Conservation (phyloP, 2,329 filamentous ascomycete genomes). For the Trichoderma breve region DNA sequence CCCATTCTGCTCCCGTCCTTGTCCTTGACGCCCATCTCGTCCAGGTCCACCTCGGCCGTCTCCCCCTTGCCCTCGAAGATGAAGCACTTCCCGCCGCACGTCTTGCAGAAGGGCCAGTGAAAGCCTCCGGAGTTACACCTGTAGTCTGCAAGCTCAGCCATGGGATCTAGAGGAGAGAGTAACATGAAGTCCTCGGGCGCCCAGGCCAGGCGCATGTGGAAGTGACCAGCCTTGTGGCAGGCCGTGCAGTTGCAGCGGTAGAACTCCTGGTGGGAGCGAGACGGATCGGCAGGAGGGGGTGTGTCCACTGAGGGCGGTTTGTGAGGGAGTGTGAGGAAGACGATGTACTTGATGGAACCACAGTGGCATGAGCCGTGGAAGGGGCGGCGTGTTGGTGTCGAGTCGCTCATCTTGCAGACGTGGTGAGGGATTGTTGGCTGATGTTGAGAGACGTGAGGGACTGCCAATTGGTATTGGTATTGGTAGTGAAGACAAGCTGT, state of each 20-base stretch:
- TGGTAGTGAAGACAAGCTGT: background rate
- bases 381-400: background rate
- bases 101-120: constrained; percentile 5
- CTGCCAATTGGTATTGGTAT: background rate
- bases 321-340: constrained; percentile 7
- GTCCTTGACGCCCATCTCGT: constrained; percentile 2
- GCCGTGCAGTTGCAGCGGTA: constrained; percentile 8
- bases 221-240: constrained; percentile 8
- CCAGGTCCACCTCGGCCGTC: constrained; percentile 4
- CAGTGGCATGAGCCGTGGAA: constrained; percentile 10
- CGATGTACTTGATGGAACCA: constrained; percentile 4
- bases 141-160: constrained; percentile 5
- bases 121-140: background rate
- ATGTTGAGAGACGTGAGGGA: background rate
- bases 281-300: background rate
- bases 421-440: background rate
- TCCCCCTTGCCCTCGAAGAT: background rate
- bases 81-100: constrained; percentile 1
- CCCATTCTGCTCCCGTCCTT: background rate
- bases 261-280: constrained; percentile 2
- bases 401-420: background rate
- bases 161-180: constrained; percentile 1
- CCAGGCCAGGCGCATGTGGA: background rate
- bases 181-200: constrained; percentile 1
- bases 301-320: background rate